Conservation (phyloP, 768 basidiomycete species). For the Lactarius tabidus region DNA sequence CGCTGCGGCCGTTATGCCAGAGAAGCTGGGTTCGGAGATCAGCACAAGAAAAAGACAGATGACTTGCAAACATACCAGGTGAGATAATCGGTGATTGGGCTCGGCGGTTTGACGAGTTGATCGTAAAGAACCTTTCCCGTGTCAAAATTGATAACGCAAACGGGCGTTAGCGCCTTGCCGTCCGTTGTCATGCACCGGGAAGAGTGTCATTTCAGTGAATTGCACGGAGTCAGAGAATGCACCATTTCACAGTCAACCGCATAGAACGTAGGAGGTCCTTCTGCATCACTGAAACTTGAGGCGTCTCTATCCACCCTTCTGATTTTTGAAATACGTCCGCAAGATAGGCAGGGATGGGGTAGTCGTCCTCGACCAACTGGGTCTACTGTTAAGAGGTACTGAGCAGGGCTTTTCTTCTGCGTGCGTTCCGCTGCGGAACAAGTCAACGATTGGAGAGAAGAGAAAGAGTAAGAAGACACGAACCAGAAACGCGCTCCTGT, state of each 20-base stretch:
- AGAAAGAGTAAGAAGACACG: neutral
- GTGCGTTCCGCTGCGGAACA: neutral
- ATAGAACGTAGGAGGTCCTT: too few species aligned
- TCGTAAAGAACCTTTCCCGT: neutral
- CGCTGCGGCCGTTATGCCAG: neutral
- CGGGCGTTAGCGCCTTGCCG: too few species aligned
- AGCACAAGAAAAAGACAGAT: neutral
- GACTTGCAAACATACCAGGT: neutral
- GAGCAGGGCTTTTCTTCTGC: neutral
- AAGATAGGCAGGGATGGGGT: neutral
- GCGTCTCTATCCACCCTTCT: neutral
- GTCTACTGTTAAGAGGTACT: neutral
- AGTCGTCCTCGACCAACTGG: neutral
- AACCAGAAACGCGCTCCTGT: constrained; percentile 37
- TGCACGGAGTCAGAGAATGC: too few species aligned
- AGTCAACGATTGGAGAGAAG: neutral
- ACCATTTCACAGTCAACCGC: neutral
- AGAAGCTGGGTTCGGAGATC: neutral
- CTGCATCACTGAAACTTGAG: neutral
- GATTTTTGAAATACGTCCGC: neutral
- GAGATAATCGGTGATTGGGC: neutral
- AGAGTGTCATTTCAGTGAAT: neutral
- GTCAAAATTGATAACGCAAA: too few species aligned
- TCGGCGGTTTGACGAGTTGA: neutral
- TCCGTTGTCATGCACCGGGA: too few species aligned